Evolutionary conservation across 2,329 filamentous ascomycete species (phyloP).

Genomic region (Canariomyces notabilis): DNA sequence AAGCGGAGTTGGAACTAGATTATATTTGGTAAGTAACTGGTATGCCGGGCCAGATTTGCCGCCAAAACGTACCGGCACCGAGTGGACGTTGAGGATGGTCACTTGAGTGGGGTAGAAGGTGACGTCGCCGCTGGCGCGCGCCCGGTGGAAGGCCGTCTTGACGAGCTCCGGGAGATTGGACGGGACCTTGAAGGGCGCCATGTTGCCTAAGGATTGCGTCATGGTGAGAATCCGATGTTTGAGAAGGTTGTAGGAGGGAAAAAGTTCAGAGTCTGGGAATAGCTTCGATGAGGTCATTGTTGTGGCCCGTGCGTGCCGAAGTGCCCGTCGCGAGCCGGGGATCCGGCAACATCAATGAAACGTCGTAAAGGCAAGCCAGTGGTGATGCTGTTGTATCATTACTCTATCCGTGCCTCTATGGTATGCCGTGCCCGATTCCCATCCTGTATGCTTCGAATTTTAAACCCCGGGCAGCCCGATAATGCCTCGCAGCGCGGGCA

Average conservation of each 20-base stretch:
- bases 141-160: conserved; percentile 43
- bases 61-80: conserved; percentile 41
- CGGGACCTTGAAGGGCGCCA: conserved; percentile 39
- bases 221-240: conserved; percentile 14
- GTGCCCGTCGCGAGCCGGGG: no score
- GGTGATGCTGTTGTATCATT: background rate
- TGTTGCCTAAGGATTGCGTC: conserved; percentile 22
- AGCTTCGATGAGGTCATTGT: conserved; percentile 28
- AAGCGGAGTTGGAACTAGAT: conserved; percentile 74
- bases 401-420: background rate
- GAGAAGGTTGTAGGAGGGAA: conserved; percentile 7
- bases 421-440: background rate
- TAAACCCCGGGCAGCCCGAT: conserved; percentile 50
- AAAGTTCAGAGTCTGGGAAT: conserved; percentile 16
- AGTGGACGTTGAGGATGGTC: conserved; percentile 40
- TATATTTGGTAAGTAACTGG: no score
- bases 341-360: no score
- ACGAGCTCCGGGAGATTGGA: conserved; percentile 48
- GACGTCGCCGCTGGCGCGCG: conserved; percentile 44
- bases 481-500: conserved; percentile 41
- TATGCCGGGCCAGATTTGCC: no score
- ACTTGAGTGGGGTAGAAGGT: conserved; percentile 52
- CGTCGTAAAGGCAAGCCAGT: no score
- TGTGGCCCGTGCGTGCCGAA: conserved; percentile 24
- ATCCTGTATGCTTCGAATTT: conserved; percentile 4